Base-by-base conservation (phyloP, 2,329 filamentous ascomycete genomes). In the Colletotrichum musicola region DNA sequence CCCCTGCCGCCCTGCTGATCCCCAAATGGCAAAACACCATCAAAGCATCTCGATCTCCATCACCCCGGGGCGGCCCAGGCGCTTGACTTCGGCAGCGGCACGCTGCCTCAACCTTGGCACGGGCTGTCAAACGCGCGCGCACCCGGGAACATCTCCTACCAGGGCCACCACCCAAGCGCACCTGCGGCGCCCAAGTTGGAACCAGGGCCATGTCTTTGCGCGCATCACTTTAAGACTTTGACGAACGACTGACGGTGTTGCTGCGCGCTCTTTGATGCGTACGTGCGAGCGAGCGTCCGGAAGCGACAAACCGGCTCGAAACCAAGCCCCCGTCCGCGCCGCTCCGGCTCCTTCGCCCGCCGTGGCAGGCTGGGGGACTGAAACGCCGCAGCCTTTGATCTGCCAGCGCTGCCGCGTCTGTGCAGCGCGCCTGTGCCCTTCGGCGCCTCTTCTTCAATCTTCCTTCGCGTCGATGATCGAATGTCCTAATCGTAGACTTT, bases 71-170 rank as follows among this genome's bases (percentile, higher is more conserved):
- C 40, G 40, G 13, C 40, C 40, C 13, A 42, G 40, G 40, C 40
- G 40, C 40, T 30, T 22, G 46, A 18, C 30, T 50, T 55, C 54
- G 65, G 64, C 54, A 59, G 59, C 64, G 64, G 47, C 64, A 59
- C 54, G 54, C 40, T 22, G 30, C 27, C 18, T 10, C 61, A 49
- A 54, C 61, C 54, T 64, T 64, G 53, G 60, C 56, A 61, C 57
- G 20, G 18, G 38, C 55, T 57, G 55, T 57, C 55, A 57, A 58
- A 20, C 55, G 40, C 46, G 46, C 44, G 27, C 30, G 9, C 55
- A 14, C 46, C 4, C 46, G 14, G 46, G 49, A 35, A 13, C 6
- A 13, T 27, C 7, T 53, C 10, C 46, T 4, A 22, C 22, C 22
- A 22, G 22, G 22, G 22, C 22, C 22, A 25, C 22, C 22, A 4